Conservation (phyloP, 208 protist genomes). For the Wallacemonas sp. region DNA sequence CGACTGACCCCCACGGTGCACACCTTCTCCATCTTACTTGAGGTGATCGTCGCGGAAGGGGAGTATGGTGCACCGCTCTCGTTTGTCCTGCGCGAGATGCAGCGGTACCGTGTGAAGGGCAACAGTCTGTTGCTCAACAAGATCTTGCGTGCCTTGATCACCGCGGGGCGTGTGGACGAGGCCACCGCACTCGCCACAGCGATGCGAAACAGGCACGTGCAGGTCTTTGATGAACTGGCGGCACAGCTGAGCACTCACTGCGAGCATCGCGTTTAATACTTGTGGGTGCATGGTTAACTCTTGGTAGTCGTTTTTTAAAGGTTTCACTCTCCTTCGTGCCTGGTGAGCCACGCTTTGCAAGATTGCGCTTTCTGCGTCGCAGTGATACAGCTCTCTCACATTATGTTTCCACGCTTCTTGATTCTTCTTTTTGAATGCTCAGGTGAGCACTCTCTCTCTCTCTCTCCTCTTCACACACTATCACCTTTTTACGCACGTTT, state of each 20-base stretch:
- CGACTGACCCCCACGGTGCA: slow-evolving; percentile 17
- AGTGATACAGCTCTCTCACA: too few species aligned
- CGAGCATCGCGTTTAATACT: too few species aligned
- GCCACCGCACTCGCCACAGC: background rate
- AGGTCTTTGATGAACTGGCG: slow-evolving; percentile 26
- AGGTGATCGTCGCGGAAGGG: slow-evolving; percentile 35
- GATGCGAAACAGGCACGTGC: slow-evolving; percentile 13
- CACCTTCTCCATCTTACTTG: slow-evolving; percentile 72
- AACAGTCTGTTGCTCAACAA: slow-evolving; percentile 62
- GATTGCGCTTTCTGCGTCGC: too few species aligned
- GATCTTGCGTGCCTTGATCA: slow-evolving; percentile 31
- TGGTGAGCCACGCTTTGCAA: too few species aligned
- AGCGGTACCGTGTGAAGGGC: slow-evolving; percentile 42
- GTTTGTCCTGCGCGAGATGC: slow-evolving; percentile 72
- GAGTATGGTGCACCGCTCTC: slow-evolving; percentile 35
- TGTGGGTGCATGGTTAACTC: background rate
- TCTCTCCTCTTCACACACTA: background rate
- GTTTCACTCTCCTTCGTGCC: too few species aligned
- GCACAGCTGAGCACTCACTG: background rate
- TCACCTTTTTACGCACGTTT: too few species aligned
- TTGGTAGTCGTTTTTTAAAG: too few species aligned
- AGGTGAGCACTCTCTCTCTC: background rate
- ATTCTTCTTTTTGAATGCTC: slow-evolving; percentile 14
- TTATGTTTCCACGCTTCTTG: too few species aligned
- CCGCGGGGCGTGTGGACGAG: background rate